A percentile compares a stretch with the other conserved stretches of the same genome.
Evolutionary conservation across 2,329 filamentous ascomycete genomes (phyloP).

Genomic region (Triangularia verruculosa): DNA sequence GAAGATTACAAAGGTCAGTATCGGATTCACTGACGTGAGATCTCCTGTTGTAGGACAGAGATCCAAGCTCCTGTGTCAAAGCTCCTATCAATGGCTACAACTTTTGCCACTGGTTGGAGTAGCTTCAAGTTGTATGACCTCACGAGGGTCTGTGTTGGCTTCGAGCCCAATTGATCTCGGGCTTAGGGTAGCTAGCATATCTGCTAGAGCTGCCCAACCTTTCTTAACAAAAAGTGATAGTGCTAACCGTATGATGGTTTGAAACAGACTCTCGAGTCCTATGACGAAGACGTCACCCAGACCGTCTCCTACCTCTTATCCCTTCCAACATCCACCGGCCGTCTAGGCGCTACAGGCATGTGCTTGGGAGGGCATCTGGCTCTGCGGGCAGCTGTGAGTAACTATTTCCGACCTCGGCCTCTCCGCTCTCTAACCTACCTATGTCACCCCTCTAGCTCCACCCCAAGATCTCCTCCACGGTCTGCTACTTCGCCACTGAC

Average conservation of each 20-base stretch:
- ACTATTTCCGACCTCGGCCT: not conserved
- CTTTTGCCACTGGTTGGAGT: not conserved
- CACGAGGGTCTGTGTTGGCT: not conserved
- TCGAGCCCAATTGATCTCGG: not conserved
- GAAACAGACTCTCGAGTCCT: constrained; percentile 70
- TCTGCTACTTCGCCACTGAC: constrained; percentile 92
- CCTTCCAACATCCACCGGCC: constrained; percentile 75
- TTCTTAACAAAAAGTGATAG: too few relatives aligned
- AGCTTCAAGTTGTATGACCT: not conserved
- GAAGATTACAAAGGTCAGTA: constrained; percentile 73
- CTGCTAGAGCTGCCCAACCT: not conserved
- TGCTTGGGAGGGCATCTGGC: constrained; percentile 88
- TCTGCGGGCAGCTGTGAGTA: constrained; percentile 52
- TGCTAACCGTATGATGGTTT: not conserved
- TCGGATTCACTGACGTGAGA: too few relatives aligned
- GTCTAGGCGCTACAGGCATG: constrained; percentile 81
- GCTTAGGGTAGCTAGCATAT: not conserved
- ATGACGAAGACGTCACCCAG: constrained; percentile 73
- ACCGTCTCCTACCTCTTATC: constrained; percentile 68
- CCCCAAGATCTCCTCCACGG: constrained; percentile 68
- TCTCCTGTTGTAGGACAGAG: not conserved
- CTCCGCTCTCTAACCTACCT: constrained; percentile 4
- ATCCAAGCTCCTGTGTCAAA: not conserved
- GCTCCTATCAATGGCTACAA: too few relatives aligned
- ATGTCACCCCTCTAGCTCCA: constrained; percentile 54